Percentiles rank a stretch among this genome's conserved stretches.
Evolutionary conservation across 208 protist genomes (phyloP).

Genomic region (Crithidia thermophila): DNA sequence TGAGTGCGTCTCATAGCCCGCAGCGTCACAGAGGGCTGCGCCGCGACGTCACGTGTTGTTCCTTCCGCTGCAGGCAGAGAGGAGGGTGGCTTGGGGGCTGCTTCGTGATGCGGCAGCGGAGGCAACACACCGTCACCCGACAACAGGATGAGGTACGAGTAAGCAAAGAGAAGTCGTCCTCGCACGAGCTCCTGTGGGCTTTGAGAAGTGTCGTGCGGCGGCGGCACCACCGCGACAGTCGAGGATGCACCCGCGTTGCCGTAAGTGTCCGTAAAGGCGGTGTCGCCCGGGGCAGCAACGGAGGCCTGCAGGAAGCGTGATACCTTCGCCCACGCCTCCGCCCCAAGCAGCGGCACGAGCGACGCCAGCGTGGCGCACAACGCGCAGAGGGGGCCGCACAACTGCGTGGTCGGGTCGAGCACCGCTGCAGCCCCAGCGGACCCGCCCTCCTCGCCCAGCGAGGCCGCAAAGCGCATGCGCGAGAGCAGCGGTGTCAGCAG

Average conservation of each 20-base stretch:
- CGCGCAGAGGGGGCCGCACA: constrained; percentile 37
- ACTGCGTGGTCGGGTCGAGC: constrained; percentile 13
- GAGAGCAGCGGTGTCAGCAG: constrained; percentile 26
- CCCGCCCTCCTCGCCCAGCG: neutral
- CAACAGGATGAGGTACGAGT: constrained; percentile 25
- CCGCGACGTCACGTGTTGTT: too few species aligned
- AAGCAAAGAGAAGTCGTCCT: constrained; percentile 26
- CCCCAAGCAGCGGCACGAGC: constrained; percentile 43
- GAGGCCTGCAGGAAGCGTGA: constrained; percentile 24
- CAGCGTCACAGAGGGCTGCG: neutral
- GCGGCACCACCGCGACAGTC: neutral
- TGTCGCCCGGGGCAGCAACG: too few species aligned
- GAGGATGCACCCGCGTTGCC: too few species aligned
- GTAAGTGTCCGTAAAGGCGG: too few species aligned
- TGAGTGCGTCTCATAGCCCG: neutral
- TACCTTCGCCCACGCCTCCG: constrained; percentile 36
- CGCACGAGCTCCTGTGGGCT: constrained; percentile 6
- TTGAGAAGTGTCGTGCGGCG: constrained; percentile 8
- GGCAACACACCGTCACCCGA: constrained; percentile 21
- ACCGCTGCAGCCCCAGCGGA: neutral
- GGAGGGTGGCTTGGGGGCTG: too few species aligned
- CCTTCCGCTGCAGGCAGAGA: too few species aligned
- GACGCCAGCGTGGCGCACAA: constrained; percentile 47
- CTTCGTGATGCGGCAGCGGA: too few species aligned
- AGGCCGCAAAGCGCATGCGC: neutral